Percentiles rank a stretch among this genome's conserved stretches.
Evolutionary conservation across 768 basidiomycete species (phyloP).

Genomic region (Calvatia gigantea): DNA sequence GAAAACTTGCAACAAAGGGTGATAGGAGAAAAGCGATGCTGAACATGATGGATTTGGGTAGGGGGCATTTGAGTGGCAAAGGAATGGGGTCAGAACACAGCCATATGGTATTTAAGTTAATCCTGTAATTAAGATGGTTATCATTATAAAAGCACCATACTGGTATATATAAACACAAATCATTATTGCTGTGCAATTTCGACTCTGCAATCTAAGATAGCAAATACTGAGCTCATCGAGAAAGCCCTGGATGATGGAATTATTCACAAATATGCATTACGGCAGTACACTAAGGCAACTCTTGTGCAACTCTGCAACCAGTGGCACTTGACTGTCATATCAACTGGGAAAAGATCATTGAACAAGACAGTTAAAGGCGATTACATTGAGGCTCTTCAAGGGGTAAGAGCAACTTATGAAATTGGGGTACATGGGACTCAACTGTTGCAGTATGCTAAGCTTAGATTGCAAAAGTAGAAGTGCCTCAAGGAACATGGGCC

Average conservation of each 20-base stretch:
- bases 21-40: background rate
- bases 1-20: background rate
- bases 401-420: background rate
- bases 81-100: no score
- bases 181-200: background rate
- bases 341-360: background rate
- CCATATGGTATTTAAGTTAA: background rate
- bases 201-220: background rate
- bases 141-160: background rate
- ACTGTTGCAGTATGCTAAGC: no score
- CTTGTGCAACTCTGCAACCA: background rate
- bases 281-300: background rate
- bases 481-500: no score
- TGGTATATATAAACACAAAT: background rate
- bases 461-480: no score
- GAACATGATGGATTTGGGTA: background rate
- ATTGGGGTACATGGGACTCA: no score
- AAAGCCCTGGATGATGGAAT: background rate
- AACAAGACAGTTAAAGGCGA: background rate
- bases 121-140: background rate
- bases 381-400: background rate
- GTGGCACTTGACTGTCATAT: background rate
- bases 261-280: background rate
- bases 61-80: background rate
- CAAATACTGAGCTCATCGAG: background rate